Percentiles rank a stretch among this genome's conserved stretches.
phyloP scores from a whole-genome alignment of 306 rosid species.

The Erythrophleum fordii region DNA sequence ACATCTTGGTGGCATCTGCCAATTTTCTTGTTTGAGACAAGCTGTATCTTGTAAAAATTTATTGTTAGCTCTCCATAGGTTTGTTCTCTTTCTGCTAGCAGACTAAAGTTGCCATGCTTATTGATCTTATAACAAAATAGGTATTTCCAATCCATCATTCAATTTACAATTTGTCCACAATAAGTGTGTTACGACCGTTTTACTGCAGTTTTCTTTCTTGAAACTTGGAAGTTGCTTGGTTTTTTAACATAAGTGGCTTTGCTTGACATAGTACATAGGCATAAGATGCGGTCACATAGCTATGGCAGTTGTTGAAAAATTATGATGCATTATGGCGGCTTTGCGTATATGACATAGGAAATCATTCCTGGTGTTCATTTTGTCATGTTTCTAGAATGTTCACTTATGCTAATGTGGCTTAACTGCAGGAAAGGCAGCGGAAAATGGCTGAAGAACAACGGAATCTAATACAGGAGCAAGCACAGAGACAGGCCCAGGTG shows the following conservation, averaged over 20 bases:
- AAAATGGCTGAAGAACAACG: conserved; percentile 88
- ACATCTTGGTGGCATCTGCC: not conserved
- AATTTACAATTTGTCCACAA: not conserved
- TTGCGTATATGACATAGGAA: not conserved
- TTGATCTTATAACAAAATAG: not conserved
- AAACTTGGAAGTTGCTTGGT: not conserved
- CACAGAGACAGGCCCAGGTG: conserved; percentile 84
- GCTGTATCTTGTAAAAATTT: not conserved
- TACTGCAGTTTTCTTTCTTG: not conserved
- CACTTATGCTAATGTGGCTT: conserved; percentile 11
- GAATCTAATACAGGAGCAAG: conserved; percentile 82
- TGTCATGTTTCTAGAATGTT: conserved; percentile 13
- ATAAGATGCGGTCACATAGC: not conserved
- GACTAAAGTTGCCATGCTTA: not conserved
- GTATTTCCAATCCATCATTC: not conserved
- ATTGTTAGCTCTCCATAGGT: not conserved
- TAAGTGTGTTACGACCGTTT: not conserved
- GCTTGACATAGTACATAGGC: not conserved
- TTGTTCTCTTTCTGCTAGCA: not conserved
- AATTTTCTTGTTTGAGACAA: not conserved
- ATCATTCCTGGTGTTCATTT: not conserved
- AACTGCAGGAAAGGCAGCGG: conserved; percentile 75
- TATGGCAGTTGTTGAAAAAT: not conserved
- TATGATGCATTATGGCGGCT: not conserved
- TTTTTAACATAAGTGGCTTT: not conserved